Percentiles rank a stretch among this genome's conserved stretches.
Evolutionary conservation across 2,329 filamentous ascomycete species (phyloP).

Genomic region (Fusarium avenaceum): DNA sequence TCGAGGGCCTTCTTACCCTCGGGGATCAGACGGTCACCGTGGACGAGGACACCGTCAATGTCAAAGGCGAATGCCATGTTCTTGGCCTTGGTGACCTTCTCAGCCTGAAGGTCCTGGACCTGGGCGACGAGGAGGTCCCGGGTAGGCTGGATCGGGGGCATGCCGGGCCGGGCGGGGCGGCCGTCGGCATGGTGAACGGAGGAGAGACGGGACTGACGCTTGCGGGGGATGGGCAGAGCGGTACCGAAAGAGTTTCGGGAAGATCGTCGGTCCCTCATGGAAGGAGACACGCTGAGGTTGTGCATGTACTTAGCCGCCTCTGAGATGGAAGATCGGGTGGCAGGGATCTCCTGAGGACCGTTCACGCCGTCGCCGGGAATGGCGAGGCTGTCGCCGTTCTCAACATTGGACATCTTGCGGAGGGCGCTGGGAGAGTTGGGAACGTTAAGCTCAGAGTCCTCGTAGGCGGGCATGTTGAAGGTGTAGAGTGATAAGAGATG

Average conservation of each 20-base stretch:
- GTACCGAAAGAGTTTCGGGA: conserved; percentile 83
- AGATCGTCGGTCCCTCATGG: conserved; percentile 74
- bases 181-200: conserved; percentile 67
- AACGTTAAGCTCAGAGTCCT: conserved; percentile 65
- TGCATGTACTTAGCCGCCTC: conserved; percentile 80
- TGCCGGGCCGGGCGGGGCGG: conserved; percentile 64
- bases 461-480: conserved; percentile 70
- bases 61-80: conserved; percentile 85
- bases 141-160: conserved; percentile 70
- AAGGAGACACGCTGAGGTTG: conserved; percentile 76
- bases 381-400: conserved; percentile 38
- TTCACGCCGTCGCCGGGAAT: conserved; percentile 59
- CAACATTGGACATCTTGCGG: conserved; percentile 37
- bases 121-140: conserved; percentile 78
- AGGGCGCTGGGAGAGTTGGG: conserved; percentile 38
- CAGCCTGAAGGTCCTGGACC: conserved; percentile 74
- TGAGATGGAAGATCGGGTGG: conserved; percentile 75
- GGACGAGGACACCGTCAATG: conserved; percentile 91
- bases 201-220: conserved; percentile 76
- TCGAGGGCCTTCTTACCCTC: conserved; percentile 78
- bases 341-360: conserved; percentile 76
- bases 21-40: conserved; percentile 81
- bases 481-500: background rate
- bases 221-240: conserved; percentile 78
- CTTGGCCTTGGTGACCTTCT: conserved; percentile 78